Base-by-base conservation (phyloP, 106 monocot species). In the Dioscorea dumetorum region DNA sequence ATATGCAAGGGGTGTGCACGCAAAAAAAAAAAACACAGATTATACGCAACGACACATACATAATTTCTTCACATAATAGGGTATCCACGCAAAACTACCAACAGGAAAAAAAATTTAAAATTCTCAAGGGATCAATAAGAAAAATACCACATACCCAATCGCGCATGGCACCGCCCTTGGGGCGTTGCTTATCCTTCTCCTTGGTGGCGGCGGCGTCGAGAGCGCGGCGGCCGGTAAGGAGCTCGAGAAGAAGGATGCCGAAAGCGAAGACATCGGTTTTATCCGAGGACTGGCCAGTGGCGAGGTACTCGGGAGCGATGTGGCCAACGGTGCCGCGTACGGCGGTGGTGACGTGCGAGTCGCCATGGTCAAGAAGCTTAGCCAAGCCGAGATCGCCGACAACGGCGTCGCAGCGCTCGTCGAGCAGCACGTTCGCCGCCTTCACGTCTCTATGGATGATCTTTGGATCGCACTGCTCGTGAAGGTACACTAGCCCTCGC, bases 391-490 rank as follows among this genome's bases (percentile, higher is more conserved):
- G 91, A 72, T 97, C 97, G 24, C 92, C 97, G 15, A 97, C 86
- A 6, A 89, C 84, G 33, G 89, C 91, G 63, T 91, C 92, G 64
- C 76, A 84, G 56, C 49, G 54, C n/a, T 82, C 88, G 72, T 97
- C 89, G 8, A 97, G 80, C n/a, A 97, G 89, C 23, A 97, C 81
- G 65, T 97, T 97, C 31, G 97, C 97, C 7, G 97, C 91, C 74
- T 97, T 97, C 48, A 97, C 97, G 72, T 97, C 97, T 2, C 97
- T 64, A 76, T 97, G 97, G 75, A 97, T 92, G 69, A 97, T 97
- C 82, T 97, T 97, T 7, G 97, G 97, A 54, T 97, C 97, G 73
- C 97, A 97, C 71, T 92, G 92, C 84, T 97, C 97, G 86, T 97
- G 97, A 22, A 97, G 82, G 77, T 97, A 97, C 17, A 86, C 71